Conservation (phyloP, 2,329 filamentous ascomycete species). For the Colletotrichum sojae region DNA sequence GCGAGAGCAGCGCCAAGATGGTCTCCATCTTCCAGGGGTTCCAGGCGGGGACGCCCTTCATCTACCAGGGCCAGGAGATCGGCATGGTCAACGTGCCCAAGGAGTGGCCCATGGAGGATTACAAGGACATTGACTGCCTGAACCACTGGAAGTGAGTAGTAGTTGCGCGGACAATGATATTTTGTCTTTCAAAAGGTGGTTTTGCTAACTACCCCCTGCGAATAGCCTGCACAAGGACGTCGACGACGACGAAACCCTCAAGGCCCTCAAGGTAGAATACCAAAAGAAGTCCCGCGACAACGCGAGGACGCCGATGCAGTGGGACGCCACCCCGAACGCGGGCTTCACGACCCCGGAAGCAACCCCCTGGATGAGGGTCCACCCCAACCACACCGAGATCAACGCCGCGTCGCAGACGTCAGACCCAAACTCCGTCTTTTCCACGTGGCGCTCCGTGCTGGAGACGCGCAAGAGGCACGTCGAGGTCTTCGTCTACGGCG, state of each 20-base stretch:
- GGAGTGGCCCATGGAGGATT: constrained; percentile 74
- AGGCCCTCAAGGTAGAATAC: constrained; percentile 59
- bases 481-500: constrained; percentile 77
- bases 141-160: constrained; percentile 65
- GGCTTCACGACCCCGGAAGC: constrained; percentile 71
- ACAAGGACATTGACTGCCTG: constrained; percentile 76
- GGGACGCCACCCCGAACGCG: constrained; percentile 71
- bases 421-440: constrained; percentile 66
- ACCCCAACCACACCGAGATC: constrained; percentile 72
- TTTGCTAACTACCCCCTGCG: constrained; percentile 8
- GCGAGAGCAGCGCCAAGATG: constrained; percentile 69
- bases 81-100: constrained; percentile 76
- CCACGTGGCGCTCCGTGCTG: constrained; percentile 74
- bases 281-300: constrained; percentile 77
- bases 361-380: constrained; percentile 79
- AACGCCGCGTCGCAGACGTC: constrained; percentile 72
- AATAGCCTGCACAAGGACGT: constrained; percentile 54
- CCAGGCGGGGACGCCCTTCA: constrained; percentile 74
- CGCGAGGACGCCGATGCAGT: constrained; percentile 80
- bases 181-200: neutral
- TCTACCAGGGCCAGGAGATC: constrained; percentile 80
- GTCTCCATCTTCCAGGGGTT: constrained; percentile 70
- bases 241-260: constrained; percentile 55
- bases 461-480: constrained; percentile 70
- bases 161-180: no score